Percentiles rank a stretch among this genome's conserved stretches.
Conservation (phyloP, 495 filamentous ascomycete species). For the Neurospora tetraspora region DNA sequence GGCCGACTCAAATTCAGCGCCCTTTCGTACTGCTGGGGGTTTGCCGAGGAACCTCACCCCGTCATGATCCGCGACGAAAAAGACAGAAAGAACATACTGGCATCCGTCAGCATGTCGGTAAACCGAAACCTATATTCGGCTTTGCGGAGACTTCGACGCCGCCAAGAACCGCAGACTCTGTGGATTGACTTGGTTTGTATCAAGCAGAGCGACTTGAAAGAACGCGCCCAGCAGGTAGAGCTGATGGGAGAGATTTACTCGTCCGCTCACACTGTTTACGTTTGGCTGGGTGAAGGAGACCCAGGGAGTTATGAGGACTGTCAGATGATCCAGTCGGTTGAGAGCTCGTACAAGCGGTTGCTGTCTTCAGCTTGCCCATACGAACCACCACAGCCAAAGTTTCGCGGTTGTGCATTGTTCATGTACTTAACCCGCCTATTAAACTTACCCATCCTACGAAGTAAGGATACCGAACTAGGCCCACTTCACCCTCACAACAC, state of each 20-base stretch:
- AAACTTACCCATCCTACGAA: too few species aligned
- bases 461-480: background rate
- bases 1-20: background rate
- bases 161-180: background rate
- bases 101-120: background rate
- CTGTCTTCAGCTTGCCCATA: background rate
- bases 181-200: constrained; percentile 1
- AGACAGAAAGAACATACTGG: background rate
- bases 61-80: background rate
- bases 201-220: constrained; percentile 16
- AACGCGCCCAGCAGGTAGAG: constrained; percentile 13
- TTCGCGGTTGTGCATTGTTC: too few species aligned
- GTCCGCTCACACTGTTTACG: constrained; percentile 7
- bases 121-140: background rate
- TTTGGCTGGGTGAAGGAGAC: constrained; percentile 20
- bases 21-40: constrained; percentile 7
- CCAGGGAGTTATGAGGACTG: background rate
- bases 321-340: background rate
- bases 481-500: background rate
- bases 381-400: too few species aligned
- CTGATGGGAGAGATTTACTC: constrained; percentile 18
- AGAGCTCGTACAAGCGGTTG: background rate
- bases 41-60: background rate
- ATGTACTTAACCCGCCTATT: too few species aligned
- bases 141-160: background rate